phyloP scores from a whole-genome alignment of 2,329 filamentous ascomycete genomes.

The Paraconiothyrium brasiliense region DNA sequence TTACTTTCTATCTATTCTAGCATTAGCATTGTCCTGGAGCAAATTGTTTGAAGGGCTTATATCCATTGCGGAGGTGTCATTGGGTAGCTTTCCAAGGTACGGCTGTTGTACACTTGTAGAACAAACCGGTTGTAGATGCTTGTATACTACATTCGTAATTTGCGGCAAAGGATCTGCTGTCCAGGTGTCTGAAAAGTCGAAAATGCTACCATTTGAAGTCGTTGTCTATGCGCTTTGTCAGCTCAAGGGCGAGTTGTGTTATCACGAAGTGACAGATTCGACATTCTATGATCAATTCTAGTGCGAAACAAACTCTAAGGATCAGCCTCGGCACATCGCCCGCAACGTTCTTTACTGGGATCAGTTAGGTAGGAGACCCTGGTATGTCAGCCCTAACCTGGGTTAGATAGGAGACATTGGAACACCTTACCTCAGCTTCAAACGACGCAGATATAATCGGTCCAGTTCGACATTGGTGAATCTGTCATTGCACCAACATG shows the following conservation, averaged over 20 bases:
- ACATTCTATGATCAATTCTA: no score
- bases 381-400: neutral
- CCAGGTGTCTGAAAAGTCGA: neutral
- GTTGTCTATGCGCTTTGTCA: no score
- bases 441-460: neutral
- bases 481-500: constrained; percentile 21
- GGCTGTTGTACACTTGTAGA: neutral
- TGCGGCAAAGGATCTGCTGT: neutral
- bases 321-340: no score
- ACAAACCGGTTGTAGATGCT: constrained; percentile 7
- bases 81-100: constrained; percentile 21
- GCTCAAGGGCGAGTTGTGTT: no score
- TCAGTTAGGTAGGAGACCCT: neutral
- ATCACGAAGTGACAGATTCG: no score
- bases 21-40: constrained; percentile 49
- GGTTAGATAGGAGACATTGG: neutral
- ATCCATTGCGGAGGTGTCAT: constrained; percentile 40
- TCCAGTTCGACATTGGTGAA: neutral
- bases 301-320: no score
- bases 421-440: neutral
- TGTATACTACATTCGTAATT: constrained; percentile 28
- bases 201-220: neutral
- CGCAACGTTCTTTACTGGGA: no score
- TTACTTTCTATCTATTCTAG: constrained; percentile 31
- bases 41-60: constrained; percentile 40